Base-by-base conservation (phyloP, 805 yeast genomes). In the Candida saitoana region DNA sequence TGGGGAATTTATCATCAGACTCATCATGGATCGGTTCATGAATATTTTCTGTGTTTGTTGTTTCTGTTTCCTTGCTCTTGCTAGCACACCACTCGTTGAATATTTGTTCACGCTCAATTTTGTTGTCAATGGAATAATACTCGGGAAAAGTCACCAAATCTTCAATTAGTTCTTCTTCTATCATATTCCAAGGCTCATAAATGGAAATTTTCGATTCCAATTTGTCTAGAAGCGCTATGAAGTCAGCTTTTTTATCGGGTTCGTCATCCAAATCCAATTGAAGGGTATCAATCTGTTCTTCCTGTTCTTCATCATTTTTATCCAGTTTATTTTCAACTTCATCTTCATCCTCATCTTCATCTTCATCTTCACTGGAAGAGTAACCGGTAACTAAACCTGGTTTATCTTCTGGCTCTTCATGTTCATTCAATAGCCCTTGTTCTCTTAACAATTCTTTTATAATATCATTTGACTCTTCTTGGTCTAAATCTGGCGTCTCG, bases 161-260 rank as follows among this genome's bases (percentile, higher is more conserved):
- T 1, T 48, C 37, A 5, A 65, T 48, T 8, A 65, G 46, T 16
- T 63, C 66, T 37, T 67, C 73, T 44, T 67, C 69, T 0, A 67
- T 56, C 18, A 69, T 38, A 38, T 52, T 55, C 70, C 73, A 69
- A 3, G 71, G 62, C 33, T 67, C 66, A 48, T 55, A 66, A 16
- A 54, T 31, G 5, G 69, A 61, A 15, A 69, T 62, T 24, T 45
- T 42, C 15, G 50, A 41, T 36, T 51, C 43, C 39, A 52, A 51
- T 15, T 34, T 36, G 27, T 67, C 60, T 4, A 69, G 51, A 11
- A 69, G 51, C 1, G 22, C 34, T 4, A 43, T 43, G 48, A 68
- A 68, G 5, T 52, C 56, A 15, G 19, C 19, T 16, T 14, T 37
- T 34, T 18, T 36, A 33, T 36, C 9, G 2, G 9, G 9, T 15